Evolutionary conservation across 495 filamentous ascomycete genomes (phyloP), one percentile per base, ranked within the genome.

Genomic region (Aspergillus asperescens): DNA sequence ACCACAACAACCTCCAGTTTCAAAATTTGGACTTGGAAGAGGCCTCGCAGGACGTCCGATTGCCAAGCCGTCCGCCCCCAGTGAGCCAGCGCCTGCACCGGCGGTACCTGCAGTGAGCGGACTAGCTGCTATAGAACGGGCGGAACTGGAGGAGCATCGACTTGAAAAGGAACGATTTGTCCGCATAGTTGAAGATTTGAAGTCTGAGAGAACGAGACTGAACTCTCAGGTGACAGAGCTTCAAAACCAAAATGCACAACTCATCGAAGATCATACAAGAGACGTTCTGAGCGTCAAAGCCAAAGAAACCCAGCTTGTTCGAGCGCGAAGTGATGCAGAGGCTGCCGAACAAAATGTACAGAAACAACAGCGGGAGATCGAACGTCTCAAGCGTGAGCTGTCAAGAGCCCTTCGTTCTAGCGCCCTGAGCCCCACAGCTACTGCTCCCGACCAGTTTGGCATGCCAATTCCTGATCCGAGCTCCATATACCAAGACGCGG

Each of bases 261-360:
- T 97, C 13, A 97, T 97, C 45, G 94, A 99, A 71, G 93, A 97
- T 59, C 92, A 96, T 62, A 99, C 94, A 2, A 76, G 92, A 44
- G 93, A 97, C 63, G 88, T 96, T 8, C 78, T 99, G 18, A 89
- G 88, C 57, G 91, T 97, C 68, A 96, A 96, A 58, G 94, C 94
- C 28, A 99, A 99, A 67, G 94, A 97, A 66, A 96, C 94, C 5
- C 94, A 99, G 61, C 77, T 99, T 7, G 90, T 96, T 7, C 83
- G 94, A 22, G 90, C 93, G 23, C 81, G 90, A 15, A 86, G 84
- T 59, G 94, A 99, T 55, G 87, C 86, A 38, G 92, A 99, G 68
- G 79, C 88, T 3, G 87, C 90, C 0, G 90, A 96, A 66, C 83
- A 87, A 54, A 84, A 81, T 41, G 88, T 89, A 29, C 83, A 90